Evolutionary conservation across 495 filamentous ascomycete species (phyloP), one percentile per base, ranked within the genome.

Genomic region (Oidiodendron maius): DNA sequence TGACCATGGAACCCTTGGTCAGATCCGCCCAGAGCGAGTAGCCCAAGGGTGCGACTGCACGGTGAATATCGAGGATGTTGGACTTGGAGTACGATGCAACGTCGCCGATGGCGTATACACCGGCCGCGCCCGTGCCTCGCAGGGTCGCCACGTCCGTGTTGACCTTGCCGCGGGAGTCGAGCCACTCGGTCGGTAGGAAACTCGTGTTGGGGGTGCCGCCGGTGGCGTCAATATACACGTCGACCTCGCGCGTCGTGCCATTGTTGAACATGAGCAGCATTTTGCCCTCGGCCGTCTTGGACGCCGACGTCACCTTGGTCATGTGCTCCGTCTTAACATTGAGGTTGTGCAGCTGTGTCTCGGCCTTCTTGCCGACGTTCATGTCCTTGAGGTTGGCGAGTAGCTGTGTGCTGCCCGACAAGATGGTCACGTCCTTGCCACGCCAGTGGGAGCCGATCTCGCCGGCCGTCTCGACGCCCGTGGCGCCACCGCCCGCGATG

Each of bases 401-500:
- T 5, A 68, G 57, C 20, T 60, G 51, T 1, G 54, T 20, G 9
- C 20, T 40, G 4, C 67, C 60, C 0, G 61, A 62, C 24, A 74
- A 37, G 17, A 74, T 36, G 6, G 55, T 66, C 30, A 71, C 58
- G 4, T 65, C 53, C 22, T 48, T 50, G 1, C 60, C 56, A 2
- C 36, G 46, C 4, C 57, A 64, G 1, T 51, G 10, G 13, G 16
- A 21, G 9, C 66, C 72, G 4, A 81, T 48, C 59, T 84, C 81
- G 21, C 79, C 81, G 0, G 74, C 72, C 0, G 74, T 54, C 49
- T 84, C 81, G 24, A 87, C 74, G 6, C 80, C 84, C 9, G 81
- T 68, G 3, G 84, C 74, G 0, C 85, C 86, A 6, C 74, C 84
- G 22, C 85, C 85, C 1, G 69, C 75, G 23, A 84, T 65, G 1